Conservation (phyloP, 306 rosid species). For the Abrus pulchellus region DNA sequence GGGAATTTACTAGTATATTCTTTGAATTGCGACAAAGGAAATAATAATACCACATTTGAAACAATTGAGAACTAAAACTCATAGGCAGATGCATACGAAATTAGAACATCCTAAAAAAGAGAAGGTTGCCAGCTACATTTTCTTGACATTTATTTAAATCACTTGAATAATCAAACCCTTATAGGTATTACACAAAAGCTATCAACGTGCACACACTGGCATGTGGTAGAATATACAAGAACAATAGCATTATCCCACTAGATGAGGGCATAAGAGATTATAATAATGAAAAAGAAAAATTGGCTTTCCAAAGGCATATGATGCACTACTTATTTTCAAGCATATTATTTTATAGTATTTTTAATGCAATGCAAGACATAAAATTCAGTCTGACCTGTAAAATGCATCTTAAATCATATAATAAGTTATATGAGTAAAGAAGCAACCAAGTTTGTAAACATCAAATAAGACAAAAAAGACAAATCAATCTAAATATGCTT, state of each 20-base stretch:
- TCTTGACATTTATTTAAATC: conserved; percentile 30
- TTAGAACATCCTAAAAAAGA: conserved; percentile 19
- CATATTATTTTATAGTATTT: conserved; percentile 11
- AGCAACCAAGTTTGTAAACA: conserved; percentile 31
- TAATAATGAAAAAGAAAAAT: not conserved
- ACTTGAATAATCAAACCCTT: conserved; percentile 20
- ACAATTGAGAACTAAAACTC: not conserved
- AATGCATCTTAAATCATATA: conserved; percentile 32
- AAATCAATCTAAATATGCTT: conserved; percentile 30
- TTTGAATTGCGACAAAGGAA: not conserved
- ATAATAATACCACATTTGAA: conserved; percentile 4
- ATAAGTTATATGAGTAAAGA: conserved; percentile 39
- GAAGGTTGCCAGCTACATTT: conserved; percentile 15
- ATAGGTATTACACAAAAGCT: not conserved
- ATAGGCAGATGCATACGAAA: conserved; percentile 11
- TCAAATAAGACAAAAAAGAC: conserved; percentile 38
- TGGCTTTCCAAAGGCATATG: conserved; percentile 30
- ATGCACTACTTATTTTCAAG: conserved; percentile 18
- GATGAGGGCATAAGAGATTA: conserved; percentile 13
- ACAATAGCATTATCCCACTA: not conserved
- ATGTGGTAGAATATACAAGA: too few relatives aligned
- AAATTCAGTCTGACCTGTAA: conserved; percentile 14
- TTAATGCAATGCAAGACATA: not conserved
- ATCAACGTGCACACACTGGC: not conserved
- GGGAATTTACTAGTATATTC: conserved; percentile 7